Conservation (phyloP, 139 green algal species). For the Dunaliella sp. region DNA sequence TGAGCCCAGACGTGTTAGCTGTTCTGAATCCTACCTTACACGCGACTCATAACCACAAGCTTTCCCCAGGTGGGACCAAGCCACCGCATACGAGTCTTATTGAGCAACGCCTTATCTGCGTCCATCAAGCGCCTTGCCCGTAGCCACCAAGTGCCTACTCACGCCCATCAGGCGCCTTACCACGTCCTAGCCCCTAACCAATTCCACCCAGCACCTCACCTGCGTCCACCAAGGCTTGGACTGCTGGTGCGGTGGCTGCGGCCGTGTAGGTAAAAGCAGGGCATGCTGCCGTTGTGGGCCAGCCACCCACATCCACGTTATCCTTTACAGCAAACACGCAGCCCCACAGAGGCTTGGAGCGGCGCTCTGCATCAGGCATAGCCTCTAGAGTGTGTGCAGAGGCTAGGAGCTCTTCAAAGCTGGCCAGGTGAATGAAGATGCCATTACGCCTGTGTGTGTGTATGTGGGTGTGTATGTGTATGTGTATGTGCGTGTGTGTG, state of each 20-base stretch:
- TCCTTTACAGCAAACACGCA: constrained; percentile 79
- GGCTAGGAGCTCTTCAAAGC: constrained; percentile 34
- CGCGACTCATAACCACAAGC: too few species aligned
- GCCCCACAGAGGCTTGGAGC: constrained; percentile 53
- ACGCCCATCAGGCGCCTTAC: too few species aligned
- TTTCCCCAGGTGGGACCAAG: too few species aligned
- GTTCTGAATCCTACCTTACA: too few species aligned
- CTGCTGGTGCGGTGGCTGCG: constrained; percentile 24
- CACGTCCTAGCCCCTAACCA: too few species aligned
- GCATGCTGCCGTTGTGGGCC: constrained; percentile 70
- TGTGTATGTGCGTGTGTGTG: not conserved
- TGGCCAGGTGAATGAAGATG: constrained; percentile 44
- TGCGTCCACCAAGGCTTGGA: constrained; percentile 54
- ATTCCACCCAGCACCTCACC: too few species aligned
- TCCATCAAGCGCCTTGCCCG: too few species aligned
- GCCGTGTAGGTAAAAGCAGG: constrained; percentile 58
- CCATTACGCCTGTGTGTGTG: not conserved
- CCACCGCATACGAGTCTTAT: too few species aligned
- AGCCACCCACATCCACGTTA: constrained; percentile 76
- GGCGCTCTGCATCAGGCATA: constrained; percentile 22
- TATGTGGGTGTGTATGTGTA: not conserved
- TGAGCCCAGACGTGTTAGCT: too few species aligned
- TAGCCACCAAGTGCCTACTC: too few species aligned
- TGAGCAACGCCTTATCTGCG: too few species aligned
- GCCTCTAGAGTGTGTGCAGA: constrained; percentile 48